phyloP scores from a whole-genome alignment of 805 yeast genomes.

The Metschnikowia lachancei region DNA sequence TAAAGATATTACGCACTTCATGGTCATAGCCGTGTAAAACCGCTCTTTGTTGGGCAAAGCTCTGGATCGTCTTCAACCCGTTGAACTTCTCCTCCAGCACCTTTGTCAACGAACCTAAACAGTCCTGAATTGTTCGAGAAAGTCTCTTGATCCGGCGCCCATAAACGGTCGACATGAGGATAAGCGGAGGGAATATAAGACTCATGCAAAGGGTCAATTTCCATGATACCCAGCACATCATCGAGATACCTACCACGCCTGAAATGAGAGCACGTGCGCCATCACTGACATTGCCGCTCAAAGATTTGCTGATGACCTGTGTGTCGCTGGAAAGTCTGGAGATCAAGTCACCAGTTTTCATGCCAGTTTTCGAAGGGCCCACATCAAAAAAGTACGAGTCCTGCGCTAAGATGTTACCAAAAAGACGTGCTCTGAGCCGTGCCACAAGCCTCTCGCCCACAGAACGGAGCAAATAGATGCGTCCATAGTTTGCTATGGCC shows the following conservation, averaged over 20 bases:
- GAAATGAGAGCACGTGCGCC: conserved; percentile 83
- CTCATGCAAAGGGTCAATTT: conserved; percentile 81
- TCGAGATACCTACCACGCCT: conserved; percentile 81
- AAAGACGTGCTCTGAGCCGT: conserved; percentile 70
- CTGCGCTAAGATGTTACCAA: conserved; percentile 74
- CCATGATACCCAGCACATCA: conserved; percentile 88
- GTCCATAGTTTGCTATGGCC: conserved; percentile 73
- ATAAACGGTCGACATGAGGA: conserved; percentile 74
- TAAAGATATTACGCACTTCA: conserved; percentile 62
- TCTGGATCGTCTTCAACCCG: conserved; percentile 83
- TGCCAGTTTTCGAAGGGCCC: conserved; percentile 48
- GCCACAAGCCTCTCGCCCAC: conserved; percentile 90
- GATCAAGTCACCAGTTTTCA: conserved; percentile 86
- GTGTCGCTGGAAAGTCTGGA: conserved; percentile 87
- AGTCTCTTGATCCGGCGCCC: conserved; percentile 75
- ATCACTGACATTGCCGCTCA: conserved; percentile 86
- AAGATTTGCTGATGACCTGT: conserved; percentile 78
- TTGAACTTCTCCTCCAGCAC: conserved; percentile 89
- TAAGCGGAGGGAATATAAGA: conserved; percentile 77
- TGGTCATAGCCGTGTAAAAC: conserved; percentile 75
- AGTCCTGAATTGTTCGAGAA: conserved; percentile 75
- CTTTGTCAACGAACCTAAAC: conserved; percentile 81
- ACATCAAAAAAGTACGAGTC: conserved; percentile 88
- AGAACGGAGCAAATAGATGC: conserved; percentile 69
- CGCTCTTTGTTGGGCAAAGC: conserved; percentile 78